phyloP scores from a whole-genome alignment of 331 rosid species.

The Spiraea crenata region DNA sequence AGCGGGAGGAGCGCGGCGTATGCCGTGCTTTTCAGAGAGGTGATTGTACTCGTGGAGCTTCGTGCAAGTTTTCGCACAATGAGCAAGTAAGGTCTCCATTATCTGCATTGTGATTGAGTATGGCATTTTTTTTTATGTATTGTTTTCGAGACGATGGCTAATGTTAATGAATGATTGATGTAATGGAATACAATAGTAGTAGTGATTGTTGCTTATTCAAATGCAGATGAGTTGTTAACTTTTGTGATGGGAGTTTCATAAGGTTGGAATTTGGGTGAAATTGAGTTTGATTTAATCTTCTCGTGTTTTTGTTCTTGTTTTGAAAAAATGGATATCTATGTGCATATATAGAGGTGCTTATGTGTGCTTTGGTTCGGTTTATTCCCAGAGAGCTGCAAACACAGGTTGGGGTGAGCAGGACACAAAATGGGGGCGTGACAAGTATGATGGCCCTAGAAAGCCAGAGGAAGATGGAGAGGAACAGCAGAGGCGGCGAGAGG shows the following conservation, averaged over 20 bases:
- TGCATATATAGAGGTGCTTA: constrained; percentile 18
- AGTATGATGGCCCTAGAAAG: constrained; percentile 58
- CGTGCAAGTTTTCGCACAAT: constrained; percentile 89
- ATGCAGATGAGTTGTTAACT: background rate
- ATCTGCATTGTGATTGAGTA: background rate
- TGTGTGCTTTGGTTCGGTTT: constrained; percentile 20
- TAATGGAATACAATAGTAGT: background rate
- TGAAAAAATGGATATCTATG: background rate
- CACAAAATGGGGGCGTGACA: constrained; percentile 70
- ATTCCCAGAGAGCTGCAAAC: constrained; percentile 85
- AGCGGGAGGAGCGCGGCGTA: constrained; percentile 87
- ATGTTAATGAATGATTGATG: background rate
- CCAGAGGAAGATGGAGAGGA: constrained; percentile 93
- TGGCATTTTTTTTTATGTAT: background rate
- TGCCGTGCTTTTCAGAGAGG: constrained; percentile 96
- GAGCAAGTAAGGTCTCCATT: constrained; percentile 56
- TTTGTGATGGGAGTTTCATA: background rate
- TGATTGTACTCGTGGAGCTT: constrained; percentile 83
- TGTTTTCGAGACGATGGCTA: background rate
- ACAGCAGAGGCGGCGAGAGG: constrained; percentile 75
- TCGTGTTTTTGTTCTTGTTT: too few species aligned
- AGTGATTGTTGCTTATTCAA: background rate
- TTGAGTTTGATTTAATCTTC: background rate
- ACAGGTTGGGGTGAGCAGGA: constrained; percentile 85
- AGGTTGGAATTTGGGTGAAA: background rate